Evolutionary conservation across 2,329 filamentous ascomycete species (phyloP).

Genomic region (Paecilomyces variotii): DNA sequence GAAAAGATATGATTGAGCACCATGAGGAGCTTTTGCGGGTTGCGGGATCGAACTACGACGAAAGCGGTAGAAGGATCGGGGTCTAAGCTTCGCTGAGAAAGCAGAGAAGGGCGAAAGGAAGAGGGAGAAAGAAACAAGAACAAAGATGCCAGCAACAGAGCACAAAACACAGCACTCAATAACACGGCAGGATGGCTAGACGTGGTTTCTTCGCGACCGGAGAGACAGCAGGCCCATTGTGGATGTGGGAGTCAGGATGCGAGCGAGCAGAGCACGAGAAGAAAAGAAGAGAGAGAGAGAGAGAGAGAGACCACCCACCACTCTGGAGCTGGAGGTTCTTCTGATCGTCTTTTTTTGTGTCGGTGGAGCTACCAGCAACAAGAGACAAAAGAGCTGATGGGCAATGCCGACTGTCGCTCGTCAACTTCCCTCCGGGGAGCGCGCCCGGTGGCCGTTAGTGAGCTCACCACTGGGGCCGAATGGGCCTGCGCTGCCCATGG

Average conservation of each 20-base stretch:
- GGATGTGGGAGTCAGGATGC: conserved; percentile 1
- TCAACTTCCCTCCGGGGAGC: not conserved
- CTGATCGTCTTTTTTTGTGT: not conserved
- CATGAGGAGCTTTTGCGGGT: conserved; percentile 16
- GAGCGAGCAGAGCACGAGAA: conserved; percentile 1
- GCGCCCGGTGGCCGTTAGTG: not conserved
- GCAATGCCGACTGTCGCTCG: not conserved
- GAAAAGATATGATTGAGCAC: conserved; percentile 33
- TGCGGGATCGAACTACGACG: conserved; percentile 28
- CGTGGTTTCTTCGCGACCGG: not conserved
- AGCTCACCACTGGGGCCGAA: not conserved
- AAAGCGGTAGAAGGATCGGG: conserved; percentile 30
- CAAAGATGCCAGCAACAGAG: not conserved
- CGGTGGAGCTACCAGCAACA: not conserved
- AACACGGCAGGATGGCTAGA: not conserved
- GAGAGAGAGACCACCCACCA: not conserved
- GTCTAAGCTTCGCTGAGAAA: not conserved
- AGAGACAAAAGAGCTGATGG: not conserved
- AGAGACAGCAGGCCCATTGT: not conserved
- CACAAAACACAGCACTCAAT: not conserved
- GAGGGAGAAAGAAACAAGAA: too few relatives aligned
- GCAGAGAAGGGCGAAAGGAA: not conserved
- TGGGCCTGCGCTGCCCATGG: not conserved
- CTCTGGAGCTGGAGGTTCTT: not conserved
- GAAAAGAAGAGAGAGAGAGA: conserved; percentile 3